Conservation (phyloP, 768 basidiomycete genomes). For the Trametes villosa region DNA sequence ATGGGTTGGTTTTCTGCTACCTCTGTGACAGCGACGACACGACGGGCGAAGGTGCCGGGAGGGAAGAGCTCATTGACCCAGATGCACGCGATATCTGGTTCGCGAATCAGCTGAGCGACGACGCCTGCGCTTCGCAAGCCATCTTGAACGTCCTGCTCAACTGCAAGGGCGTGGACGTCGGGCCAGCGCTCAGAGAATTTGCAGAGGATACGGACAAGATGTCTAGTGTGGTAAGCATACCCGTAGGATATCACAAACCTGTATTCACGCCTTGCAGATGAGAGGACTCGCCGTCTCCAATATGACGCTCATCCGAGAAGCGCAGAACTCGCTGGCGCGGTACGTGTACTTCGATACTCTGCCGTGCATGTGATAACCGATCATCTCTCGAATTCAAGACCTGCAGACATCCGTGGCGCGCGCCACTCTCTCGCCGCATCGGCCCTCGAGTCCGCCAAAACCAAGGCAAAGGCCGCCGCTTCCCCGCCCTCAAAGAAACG, state of each 20-base stretch:
- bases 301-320: conserved; percentile 53
- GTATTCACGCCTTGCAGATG: conserved; percentile 47
- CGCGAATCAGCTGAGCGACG: conserved; percentile 68
- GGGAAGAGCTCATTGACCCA: conserved; percentile 44
- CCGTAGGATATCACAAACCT: background rate
- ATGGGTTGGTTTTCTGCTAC: conserved; percentile 68
- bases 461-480: conserved; percentile 39
- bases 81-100: conserved; percentile 66
- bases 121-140: conserved; percentile 67
- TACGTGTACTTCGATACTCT: conserved; percentile 38
- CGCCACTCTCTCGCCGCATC: conserved; percentile 49
- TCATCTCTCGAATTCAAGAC: too few relatives aligned
- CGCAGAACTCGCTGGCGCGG: conserved; percentile 66
- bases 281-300: conserved; percentile 65
- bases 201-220: conserved; percentile 55
- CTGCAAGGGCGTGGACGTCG: conserved; percentile 54
- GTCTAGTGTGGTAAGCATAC: conserved; percentile 55
- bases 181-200: conserved; percentile 48
- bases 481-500: conserved; percentile 44
- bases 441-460: conserved; percentile 49
- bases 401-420: conserved; percentile 60
- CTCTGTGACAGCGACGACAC: conserved; percentile 54
- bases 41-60: background rate
- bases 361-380: too few relatives aligned
- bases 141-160: conserved; percentile 65